Percentiles rank a stretch among this genome's conserved stretches.
These are phyloP conservation scores for Edaphochlamys debaryana DNA, from an alignment of 139 green algal genomes.

Conservation along the genomic window DNA sequence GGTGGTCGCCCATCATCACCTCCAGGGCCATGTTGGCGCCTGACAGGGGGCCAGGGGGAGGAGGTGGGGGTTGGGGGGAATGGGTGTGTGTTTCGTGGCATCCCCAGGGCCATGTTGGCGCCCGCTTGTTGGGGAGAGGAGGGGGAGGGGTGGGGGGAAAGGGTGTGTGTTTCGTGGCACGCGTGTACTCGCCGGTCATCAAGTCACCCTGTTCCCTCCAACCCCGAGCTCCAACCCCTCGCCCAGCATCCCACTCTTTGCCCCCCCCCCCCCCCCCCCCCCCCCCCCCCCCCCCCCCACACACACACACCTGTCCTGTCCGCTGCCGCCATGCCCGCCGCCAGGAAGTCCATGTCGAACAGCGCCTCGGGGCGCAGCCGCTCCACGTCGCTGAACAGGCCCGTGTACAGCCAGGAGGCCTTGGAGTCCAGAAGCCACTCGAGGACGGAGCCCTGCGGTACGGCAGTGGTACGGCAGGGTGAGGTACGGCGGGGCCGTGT, in stretches of 20 bases:
- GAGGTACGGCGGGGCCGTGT: no score
- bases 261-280: neutral
- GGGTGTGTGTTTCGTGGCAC: no score
- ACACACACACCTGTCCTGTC: slow-evolving; percentile 43
- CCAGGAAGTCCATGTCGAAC: slow-evolving; percentile 53
- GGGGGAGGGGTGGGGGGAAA: neutral
- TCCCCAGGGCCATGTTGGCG: slow-evolving; percentile 55
- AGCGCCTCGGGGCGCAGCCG: slow-evolving; percentile 44
- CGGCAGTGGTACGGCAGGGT: no score
- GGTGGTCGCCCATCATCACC: slow-evolving; percentile 37
- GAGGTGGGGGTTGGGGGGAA: no score
- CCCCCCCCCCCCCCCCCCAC: neutral
- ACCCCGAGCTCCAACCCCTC: no score
- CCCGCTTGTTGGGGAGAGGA: slow-evolving; percentile 28
- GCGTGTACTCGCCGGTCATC: neutral
- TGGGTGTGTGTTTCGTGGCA: no score
- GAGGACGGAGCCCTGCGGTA: slow-evolving; percentile 21
- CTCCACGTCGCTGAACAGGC: slow-evolving; percentile 49
- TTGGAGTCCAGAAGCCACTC: slow-evolving; percentile 41
- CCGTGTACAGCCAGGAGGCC: slow-evolving; percentile 47
- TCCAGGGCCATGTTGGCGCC: slow-evolving; percentile 57
- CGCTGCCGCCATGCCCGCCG: slow-evolving; percentile 36
- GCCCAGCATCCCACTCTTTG: no score
- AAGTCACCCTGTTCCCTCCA: neutral
- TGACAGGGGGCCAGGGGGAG: neutral